A percentile compares a stretch with the other conserved stretches of the same genome.
These are phyloP conservation scores for Mycothermus thermophilus DNA, from an alignment of 495 filamentous ascomycete genomes.

Conservation along the genomic window DNA sequence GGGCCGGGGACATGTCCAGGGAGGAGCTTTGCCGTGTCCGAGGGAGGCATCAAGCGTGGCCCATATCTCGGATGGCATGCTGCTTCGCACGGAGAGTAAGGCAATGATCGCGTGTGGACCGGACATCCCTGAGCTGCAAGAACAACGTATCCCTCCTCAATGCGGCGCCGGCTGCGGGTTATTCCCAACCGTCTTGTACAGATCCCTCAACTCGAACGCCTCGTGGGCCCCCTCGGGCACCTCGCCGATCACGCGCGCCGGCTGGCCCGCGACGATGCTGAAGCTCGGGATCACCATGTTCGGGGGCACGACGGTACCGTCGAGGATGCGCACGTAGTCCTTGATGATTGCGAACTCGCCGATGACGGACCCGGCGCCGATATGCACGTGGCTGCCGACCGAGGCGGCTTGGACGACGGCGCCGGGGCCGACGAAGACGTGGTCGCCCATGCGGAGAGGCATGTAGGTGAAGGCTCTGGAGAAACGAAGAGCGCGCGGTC, in stretches of 20 bases:
- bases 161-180: slow-evolving; percentile 27
- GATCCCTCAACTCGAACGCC: slow-evolving; percentile 41
- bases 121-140: too few species aligned
- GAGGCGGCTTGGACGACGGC: slow-evolving; percentile 65
- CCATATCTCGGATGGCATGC: too few species aligned
- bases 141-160: too few species aligned
- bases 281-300: slow-evolving; percentile 88
- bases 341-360: slow-evolving; percentile 82
- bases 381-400: slow-evolving; percentile 68
- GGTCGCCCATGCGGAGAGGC: slow-evolving; percentile 81
- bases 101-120: too few species aligned
- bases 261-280: slow-evolving; percentile 68
- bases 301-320: slow-evolving; percentile 65
- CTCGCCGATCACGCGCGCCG: slow-evolving; percentile 72
- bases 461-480: slow-evolving; percentile 52
- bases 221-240: slow-evolving; percentile 63
- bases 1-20: too few species aligned
- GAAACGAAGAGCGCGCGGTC: background rate
- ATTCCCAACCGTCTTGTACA: slow-evolving; percentile 41
- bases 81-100: too few species aligned
- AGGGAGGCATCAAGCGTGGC: too few species aligned
- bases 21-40: too few species aligned
- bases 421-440: slow-evolving; percentile 69
- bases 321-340: slow-evolving; percentile 73
- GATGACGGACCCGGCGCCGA: slow-evolving; percentile 59